These are phyloP conservation scores for Bremia lactucae DNA, from an alignment of 352 stramenopile species.

Conservation along the genomic window DNA sequence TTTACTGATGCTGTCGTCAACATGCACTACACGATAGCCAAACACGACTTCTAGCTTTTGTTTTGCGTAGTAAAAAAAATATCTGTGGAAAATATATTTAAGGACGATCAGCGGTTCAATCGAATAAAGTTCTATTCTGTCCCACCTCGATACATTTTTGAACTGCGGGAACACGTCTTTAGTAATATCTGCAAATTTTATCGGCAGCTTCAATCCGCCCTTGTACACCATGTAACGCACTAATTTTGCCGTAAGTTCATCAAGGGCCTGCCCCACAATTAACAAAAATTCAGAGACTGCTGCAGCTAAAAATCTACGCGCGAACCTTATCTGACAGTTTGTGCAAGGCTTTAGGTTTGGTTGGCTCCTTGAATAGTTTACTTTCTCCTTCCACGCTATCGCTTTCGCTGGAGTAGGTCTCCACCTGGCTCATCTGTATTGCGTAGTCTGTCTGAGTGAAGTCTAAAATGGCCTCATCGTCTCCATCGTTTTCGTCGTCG, in stretches of 20 bases:
- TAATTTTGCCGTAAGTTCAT: slow-evolving; percentile 61
- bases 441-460: slow-evolving; percentile 77
- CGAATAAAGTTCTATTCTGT: not conserved
- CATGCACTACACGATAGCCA: slow-evolving; percentile 58
- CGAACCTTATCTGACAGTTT: slow-evolving; percentile 45
- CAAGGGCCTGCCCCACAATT: slow-evolving; percentile 36
- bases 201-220: slow-evolving; percentile 56
- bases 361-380: slow-evolving; percentile 26
- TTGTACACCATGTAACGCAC: slow-evolving; percentile 85
- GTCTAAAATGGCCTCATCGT: slow-evolving; percentile 28
- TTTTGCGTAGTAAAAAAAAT: slow-evolving; percentile 72
- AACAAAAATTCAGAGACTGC: too few species aligned
- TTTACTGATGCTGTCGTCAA: slow-evolving; percentile 53
- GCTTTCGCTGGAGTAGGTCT: slow-evolving; percentile 16
- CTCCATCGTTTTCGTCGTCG: slow-evolving; percentile 22
- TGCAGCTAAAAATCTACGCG: not conserved
- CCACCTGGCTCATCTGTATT: slow-evolving; percentile 35
- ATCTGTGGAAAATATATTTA: slow-evolving; percentile 22
- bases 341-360: slow-evolving; percentile 29
- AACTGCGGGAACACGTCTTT: slow-evolving; percentile 76
- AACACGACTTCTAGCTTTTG: slow-evolving; percentile 68
- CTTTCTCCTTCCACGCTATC: slow-evolving; percentile 21
- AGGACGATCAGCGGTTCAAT: not conserved
- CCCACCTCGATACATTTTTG: slow-evolving; percentile 61
- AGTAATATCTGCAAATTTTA: slow-evolving; percentile 74